A percentile compares a stretch with the other conserved stretches of the same genome.
phyloP scores from a whole-genome alignment of 345 rosid genomes.

The Brassica carinata region DNA sequence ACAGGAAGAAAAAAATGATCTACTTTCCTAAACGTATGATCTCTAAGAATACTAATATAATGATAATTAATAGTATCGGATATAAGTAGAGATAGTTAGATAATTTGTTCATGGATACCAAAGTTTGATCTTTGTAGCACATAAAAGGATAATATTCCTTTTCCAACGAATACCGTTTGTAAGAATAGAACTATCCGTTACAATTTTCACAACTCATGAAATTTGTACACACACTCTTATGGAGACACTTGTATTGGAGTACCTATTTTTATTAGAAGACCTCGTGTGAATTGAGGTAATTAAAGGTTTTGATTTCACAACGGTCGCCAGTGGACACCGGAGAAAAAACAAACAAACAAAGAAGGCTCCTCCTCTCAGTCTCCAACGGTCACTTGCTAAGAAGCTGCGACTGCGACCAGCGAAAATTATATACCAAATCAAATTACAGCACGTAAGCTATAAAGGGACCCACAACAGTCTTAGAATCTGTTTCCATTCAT shows the following conservation, averaged over 20 bases:
- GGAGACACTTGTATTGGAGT: constrained; percentile 12
- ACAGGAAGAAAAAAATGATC: no score
- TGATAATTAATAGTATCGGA: no score
- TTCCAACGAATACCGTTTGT: not conserved
- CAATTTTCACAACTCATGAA: constrained; percentile 2
- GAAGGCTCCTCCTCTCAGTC: constrained; percentile 33
- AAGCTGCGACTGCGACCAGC: constrained; percentile 33
- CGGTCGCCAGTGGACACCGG: constrained; percentile 25
- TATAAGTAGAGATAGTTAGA: not conserved
- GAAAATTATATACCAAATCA: constrained; percentile 8
- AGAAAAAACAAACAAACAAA: constrained; percentile 6
- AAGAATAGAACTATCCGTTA: constrained; percentile 8
- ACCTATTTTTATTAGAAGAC: not conserved
- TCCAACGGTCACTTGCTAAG: constrained; percentile 44
- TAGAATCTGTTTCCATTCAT: not conserved
- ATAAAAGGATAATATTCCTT: not conserved
- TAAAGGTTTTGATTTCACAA: not conserved
- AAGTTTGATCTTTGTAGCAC: not conserved
- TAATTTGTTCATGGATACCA: not conserved
- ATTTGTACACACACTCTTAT: not conserved
- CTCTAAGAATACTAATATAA: no score
- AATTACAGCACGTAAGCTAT: not conserved
- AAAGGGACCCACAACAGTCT: constrained; percentile 26
- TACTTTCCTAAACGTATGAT: no score
- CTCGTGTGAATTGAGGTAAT: constrained; percentile 24